These are phyloP conservation scores for Pneumocystis canis DNA, from an alignment of 1,139 yeast species.

Conservation along the genomic window DNA sequence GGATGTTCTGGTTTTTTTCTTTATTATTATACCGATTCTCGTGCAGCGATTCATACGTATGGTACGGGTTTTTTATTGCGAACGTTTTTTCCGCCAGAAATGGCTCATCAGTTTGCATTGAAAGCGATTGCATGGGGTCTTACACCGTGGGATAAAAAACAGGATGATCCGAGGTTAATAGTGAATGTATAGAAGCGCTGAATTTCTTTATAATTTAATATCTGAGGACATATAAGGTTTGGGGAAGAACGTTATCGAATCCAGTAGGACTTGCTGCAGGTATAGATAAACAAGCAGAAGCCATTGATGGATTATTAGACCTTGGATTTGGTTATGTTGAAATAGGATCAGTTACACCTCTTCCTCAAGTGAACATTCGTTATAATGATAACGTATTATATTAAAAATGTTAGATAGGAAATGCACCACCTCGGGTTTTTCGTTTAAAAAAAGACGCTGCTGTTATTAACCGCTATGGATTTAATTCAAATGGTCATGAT, in stretches of 20 bases:
- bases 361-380: conserved; percentile 39
- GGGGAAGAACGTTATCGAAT: conserved; percentile 47
- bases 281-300: conserved; percentile 85
- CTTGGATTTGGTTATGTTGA: conserved; percentile 83
- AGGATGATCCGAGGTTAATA: conserved; percentile 40
- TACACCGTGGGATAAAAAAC: conserved; percentile 40
- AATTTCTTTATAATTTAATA: too few relatives aligned
- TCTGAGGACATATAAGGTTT: too few relatives aligned
- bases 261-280: conserved; percentile 96
- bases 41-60: conserved; percentile 73
- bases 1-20: background rate
- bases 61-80: conserved; percentile 64
- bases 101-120: conserved; percentile 68
- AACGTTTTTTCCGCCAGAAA: conserved; percentile 58
- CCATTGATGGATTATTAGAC: conserved; percentile 63
- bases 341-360: conserved; percentile 85
- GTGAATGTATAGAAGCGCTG: conserved; percentile 46
- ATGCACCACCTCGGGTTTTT: conserved; percentile 80
- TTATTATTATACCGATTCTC: conserved; percentile 50
- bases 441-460: conserved; percentile 75
- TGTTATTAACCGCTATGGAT: conserved; percentile 86
- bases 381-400: too few relatives aligned
- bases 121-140: conserved; percentile 50
- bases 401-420: conserved; percentile 86
- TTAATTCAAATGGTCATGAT: conserved; percentile 81